Percentiles rank a stretch among this genome's conserved stretches.
These are phyloP conservation scores for Suillus paluster DNA, from an alignment of 768 basidiomycete genomes.

Conservation along the genomic window DNA sequence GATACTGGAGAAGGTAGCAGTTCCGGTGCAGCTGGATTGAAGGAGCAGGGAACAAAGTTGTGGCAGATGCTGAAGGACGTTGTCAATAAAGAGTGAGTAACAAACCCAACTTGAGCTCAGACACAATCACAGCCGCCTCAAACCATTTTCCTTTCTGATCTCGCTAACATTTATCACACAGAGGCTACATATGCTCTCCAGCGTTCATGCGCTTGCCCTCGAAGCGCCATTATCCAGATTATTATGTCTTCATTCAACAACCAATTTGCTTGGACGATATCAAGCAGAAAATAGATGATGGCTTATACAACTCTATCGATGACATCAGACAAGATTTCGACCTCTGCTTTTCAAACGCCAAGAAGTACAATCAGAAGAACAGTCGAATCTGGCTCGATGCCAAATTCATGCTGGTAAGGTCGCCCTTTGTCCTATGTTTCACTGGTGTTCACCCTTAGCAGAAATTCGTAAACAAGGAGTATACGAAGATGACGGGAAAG, in stretches of 20 bases:
- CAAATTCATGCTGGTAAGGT: constrained; percentile 75
- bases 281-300: constrained; percentile 72
- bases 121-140: constrained; percentile 30
- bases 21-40: constrained; percentile 44
- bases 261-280: constrained; percentile 92
- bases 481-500: constrained; percentile 48
- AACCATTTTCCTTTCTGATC: constrained; percentile 48
- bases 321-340: constrained; percentile 76
- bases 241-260: constrained; percentile 76
- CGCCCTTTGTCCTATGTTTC: background rate
- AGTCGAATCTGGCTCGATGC: constrained; percentile 83
- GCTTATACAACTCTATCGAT: constrained; percentile 63
- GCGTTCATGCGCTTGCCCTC: constrained; percentile 74
- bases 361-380: constrained; percentile 80
- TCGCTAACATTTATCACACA: constrained; percentile 42
- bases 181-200: constrained; percentile 64
- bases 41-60: constrained; percentile 69
- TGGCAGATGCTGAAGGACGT: constrained; percentile 84
- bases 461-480: constrained; percentile 55
- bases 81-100: constrained; percentile 86
- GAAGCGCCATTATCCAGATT: constrained; percentile 82
- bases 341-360: constrained; percentile 79
- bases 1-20: constrained; percentile 25
- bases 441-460: constrained; percentile 24
- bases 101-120: constrained; percentile 40